Base-by-base conservation (phyloP, 257 asterid species). In the Galeopsis tetrahit region DNA sequence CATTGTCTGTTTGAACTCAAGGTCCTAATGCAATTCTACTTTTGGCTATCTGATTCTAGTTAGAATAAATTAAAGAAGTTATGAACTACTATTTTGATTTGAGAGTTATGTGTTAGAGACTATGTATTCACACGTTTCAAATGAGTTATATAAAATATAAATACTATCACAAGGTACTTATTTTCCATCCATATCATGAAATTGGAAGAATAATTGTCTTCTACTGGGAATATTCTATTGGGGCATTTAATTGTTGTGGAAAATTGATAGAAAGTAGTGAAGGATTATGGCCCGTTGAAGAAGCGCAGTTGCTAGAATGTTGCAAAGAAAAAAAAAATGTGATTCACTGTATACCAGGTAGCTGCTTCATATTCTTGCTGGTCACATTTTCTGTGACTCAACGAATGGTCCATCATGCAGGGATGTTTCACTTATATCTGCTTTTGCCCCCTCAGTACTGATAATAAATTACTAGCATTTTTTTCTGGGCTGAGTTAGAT, bases 1-100 rank as follows among this genome's bases (percentile, higher is more conserved):
- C 61, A n/a, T 52, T 64, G 28, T 13, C 63, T 71, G 17, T 73
- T 38, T 51, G 65, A 36, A 51, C 71, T 38, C 65, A 31, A 21
- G 52, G 42, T 2, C 44, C 48, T 73, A 10, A 4, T 62, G 3
- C 44, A 13, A 38, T 15, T 72, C 15, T n/a, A 42, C 55, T 63
- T 36, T 53, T 63, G 35, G 1, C 2, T 38, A 10, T 73, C 44
- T 38, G 52, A 2, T 6, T 53, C 32, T 55, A 39, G 10, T 31
- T 7, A 21, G n/a, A 73, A 73, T 10, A 63, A 39, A 71, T 13
- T 73, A 8, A 63, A 31, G 5, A 40, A 48, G 28, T 51, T 32
- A 9, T 64, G 66, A 42, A 32, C 42, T 42, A 43, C 38, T 74
- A 32, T 49, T 42, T 55, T 17, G 36, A 11, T 63, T 10, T 44